Percentiles rank a stretch among this genome's conserved stretches.
Evolutionary conservation across 495 filamentous ascomycete species (phyloP).

Genomic region (Margaritispora aquatica): DNA sequence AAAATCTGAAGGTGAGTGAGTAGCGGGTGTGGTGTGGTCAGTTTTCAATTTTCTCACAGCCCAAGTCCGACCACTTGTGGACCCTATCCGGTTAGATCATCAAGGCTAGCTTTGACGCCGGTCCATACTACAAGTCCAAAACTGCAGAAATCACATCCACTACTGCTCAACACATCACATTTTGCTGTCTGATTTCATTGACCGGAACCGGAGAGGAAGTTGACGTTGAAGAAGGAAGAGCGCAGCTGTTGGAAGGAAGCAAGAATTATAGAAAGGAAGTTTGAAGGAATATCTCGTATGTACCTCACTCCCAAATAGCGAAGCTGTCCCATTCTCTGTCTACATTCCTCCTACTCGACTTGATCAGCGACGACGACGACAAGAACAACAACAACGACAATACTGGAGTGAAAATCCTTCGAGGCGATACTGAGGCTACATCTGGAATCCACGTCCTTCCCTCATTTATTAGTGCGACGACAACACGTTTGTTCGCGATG

Average conservation of each 20-base stretch:
- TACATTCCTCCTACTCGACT: neutral
- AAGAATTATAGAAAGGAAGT: neutral
- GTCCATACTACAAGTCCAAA: too few species aligned
- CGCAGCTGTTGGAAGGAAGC: neutral
- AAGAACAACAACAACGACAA: neutral
- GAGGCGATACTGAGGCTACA: neutral
- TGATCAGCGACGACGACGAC: neutral
- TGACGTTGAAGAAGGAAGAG: conserved; percentile 22
- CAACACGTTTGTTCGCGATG: neutral
- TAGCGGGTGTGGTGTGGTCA: too few species aligned
- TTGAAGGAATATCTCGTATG: conserved; percentile 5
- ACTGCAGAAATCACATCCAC: too few species aligned
- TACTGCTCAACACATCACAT: too few species aligned
- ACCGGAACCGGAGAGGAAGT: conserved; percentile 21
- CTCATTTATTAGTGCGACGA: conserved; percentile 5
- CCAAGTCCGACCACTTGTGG: too few species aligned
- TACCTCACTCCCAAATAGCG: neutral
- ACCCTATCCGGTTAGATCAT: too few species aligned
- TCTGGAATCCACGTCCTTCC: neutral
- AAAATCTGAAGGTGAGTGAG: too few species aligned
- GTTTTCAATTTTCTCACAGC: too few species aligned
- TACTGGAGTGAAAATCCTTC: neutral
- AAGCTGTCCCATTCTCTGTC: neutral
- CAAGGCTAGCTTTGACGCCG: too few species aligned
- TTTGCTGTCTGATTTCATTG: conserved; percentile 4